Conservation (phyloP, 2,329 filamentous ascomycete genomes). For the Neurospora sp. region DNA sequence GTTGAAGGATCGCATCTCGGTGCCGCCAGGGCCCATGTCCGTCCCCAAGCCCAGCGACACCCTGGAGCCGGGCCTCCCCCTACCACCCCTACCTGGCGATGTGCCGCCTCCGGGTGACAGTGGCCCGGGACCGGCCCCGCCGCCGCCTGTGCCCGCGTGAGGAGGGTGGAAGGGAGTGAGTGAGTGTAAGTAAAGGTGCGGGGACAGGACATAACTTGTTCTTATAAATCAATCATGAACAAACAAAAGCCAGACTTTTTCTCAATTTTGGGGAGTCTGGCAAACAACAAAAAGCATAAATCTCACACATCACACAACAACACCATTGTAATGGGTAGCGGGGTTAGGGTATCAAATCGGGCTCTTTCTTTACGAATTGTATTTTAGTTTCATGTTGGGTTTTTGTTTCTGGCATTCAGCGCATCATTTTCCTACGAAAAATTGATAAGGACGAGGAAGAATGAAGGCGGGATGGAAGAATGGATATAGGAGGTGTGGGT, state of each 20-base stretch:
- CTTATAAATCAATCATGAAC: neutral
- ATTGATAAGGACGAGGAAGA: neutral
- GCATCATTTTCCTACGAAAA: neutral
- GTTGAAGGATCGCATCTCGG: constrained; percentile 56
- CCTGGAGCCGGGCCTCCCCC: constrained; percentile 13
- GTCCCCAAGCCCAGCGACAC: constrained; percentile 39
- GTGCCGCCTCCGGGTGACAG: constrained; percentile 2
- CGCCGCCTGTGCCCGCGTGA: constrained; percentile 23
- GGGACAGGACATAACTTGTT: neutral
- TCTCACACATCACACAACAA: neutral
- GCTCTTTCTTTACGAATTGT: neutral
- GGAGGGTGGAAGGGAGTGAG: constrained; percentile 12
- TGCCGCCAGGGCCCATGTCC: constrained; percentile 53
- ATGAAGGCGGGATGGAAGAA: neutral
- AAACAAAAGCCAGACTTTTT: neutral
- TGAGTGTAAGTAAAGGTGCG: neutral
- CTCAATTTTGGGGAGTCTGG: neutral
- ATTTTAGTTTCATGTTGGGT: neutral
- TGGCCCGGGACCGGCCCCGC: constrained; percentile 22
- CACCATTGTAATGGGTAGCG: neutral
- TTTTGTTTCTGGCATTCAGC: neutral
- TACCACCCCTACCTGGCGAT: constrained; percentile 12
- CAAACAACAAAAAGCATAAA: neutral
- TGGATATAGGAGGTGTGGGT: neutral
- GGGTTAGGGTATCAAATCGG: neutral